phyloP scores from a whole-genome alignment of 2,329 filamentous ascomycete species.

The Neofusicoccum ribis region DNA sequence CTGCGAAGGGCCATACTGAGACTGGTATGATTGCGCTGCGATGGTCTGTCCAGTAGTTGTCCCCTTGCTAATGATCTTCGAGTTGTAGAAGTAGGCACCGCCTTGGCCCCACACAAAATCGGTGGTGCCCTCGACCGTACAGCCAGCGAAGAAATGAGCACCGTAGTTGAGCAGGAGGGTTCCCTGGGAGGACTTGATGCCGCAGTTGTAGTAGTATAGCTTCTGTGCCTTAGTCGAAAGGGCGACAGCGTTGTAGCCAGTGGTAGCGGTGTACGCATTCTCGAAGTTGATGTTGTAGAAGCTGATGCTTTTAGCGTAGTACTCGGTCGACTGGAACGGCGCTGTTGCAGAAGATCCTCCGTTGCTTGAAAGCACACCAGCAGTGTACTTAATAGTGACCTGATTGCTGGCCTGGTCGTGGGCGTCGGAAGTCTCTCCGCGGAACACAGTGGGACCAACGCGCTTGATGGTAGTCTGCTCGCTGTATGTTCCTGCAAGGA shows the following conservation, averaged over 20 bases:
- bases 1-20: neutral
- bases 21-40: slow-evolving; percentile 1
- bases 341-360: neutral
- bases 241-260: neutral
- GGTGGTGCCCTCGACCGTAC: neutral
- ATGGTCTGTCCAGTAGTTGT: neutral
- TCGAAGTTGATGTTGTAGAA: slow-evolving; percentile 11
- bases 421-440: neutral
- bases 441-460: neutral
- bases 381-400: neutral
- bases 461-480: neutral
- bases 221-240: neutral
- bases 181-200: neutral
- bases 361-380: neutral
- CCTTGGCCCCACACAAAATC: slow-evolving; percentile 4
- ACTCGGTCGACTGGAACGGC: slow-evolving; percentile 1
- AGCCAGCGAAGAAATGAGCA: neutral
- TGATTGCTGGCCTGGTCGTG: neutral
- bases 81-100: slow-evolving; percentile 5
- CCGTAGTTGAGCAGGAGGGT: neutral
- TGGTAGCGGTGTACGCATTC: neutral
- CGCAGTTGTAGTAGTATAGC: neutral
- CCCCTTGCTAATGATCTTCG: neutral
- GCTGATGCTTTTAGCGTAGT: neutral
- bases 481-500: neutral